These are phyloP conservation scores for Leishmania aethiopica DNA, from an alignment of 208 protist genomes.

Conservation along the genomic window DNA sequence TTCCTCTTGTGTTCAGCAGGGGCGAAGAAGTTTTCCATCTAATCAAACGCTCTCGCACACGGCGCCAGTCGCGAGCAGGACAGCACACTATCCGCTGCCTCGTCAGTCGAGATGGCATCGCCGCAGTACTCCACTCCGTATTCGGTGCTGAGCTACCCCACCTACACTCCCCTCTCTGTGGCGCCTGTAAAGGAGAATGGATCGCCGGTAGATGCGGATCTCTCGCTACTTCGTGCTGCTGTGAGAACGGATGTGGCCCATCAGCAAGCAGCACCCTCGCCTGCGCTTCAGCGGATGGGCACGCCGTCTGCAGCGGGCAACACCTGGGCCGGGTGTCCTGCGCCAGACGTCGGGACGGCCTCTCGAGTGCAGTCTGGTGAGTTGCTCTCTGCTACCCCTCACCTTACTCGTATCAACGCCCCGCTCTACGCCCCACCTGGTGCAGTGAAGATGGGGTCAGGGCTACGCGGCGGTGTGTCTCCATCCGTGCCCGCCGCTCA, in stretches of 20 bases:
- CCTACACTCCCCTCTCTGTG: slow-evolving; percentile 38
- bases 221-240: slow-evolving; percentile 13
- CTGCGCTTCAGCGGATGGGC: not conserved
- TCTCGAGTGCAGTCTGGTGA: not conserved
- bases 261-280: not conserved
- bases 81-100: not conserved
- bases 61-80: not conserved
- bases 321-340: not conserved
- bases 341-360: not conserved
- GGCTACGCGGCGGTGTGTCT: not conserved
- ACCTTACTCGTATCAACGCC: slow-evolving; percentile 22
- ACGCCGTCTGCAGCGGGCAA: not conserved
- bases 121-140: slow-evolving; percentile 42
- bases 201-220: slow-evolving; percentile 6
- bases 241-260: slow-evolving; percentile 16
- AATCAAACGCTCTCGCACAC: not conserved
- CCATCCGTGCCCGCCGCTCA: not conserved
- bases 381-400: not conserved
- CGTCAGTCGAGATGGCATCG: slow-evolving; percentile 15
- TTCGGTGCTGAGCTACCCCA: slow-evolving; percentile 39
- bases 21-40: not conserved
- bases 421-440: slow-evolving; percentile 23
- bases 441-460: not conserved
- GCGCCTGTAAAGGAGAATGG: slow-evolving; percentile 22
- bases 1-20: not conserved